Evolutionary conservation across 2,329 filamentous ascomycete genomes (phyloP), one percentile per base, ranked within the genome.

Genomic region (Rutstroemia sydowiana): DNA sequence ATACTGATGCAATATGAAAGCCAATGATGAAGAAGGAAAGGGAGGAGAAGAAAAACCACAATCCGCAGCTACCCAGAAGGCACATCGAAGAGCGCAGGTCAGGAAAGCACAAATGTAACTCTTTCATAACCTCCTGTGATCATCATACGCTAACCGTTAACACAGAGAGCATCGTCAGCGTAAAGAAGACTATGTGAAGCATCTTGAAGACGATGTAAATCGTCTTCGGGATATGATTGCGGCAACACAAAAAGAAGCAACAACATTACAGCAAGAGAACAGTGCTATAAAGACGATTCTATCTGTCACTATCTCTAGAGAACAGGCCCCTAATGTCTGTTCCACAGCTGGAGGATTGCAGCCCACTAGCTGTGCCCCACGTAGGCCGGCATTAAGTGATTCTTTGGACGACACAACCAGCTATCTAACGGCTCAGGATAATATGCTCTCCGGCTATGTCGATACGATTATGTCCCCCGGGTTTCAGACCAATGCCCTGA

Each of bases 101-200:
- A 55, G 63, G 44, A 64, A 59, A 49, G 63, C 63, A 36, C 63
- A 65, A 48, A 61, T 59, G 63, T 65, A 10, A 40, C 55, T 53
- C 6, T n/a, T 23, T 21, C 18, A 6, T 20, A 11, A 6, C 5
- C 20, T 16, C 11, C 3, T 14, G n/a, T 26, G 18, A 36, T 2
- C 20, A 11, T 13, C 20, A 13, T 16, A 16, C 11, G 13, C 39
- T 37, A 44, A 48, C 6, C 30, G 3, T 37, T 48, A 23, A 20
- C 34, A 2, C 23, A 65, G 62, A 36, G 60, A 63, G 53, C 63
- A 65, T 48, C 61, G 63, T 8, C 58, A 63, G 52, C 58, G 61
- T 31, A 64, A 65, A 53, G 48, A 62, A 39, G 62, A 63, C 44
- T 55, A 62, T 32, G 55, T 60, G 36, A 64, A 64, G 41, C 53